Conservation (phyloP, 192 early-diverging fungal genomes). For the Coemansia sp. region DNA sequence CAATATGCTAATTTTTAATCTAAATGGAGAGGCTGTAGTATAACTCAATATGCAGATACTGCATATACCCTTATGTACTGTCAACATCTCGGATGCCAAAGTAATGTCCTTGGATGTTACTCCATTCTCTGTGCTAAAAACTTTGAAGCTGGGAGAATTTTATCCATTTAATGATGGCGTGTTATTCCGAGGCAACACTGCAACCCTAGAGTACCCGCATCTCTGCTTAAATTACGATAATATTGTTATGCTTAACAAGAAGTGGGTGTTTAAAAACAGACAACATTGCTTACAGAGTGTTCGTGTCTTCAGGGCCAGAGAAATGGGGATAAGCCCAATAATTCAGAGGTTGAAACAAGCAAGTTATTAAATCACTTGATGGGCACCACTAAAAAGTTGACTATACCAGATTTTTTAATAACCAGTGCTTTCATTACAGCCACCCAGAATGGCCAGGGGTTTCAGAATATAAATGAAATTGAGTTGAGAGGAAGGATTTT, state of each 20-base stretch:
- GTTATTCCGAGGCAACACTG: slow-evolving; percentile 8
- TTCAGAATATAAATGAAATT: not conserved
- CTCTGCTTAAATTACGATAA: not conserved
- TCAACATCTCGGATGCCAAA: too few relatives aligned
- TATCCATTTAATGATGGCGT: slow-evolving; percentile 12
- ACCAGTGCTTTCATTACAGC: too few relatives aligned
- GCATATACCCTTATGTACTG: not conserved
- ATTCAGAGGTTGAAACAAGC: not conserved
- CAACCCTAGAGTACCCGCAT: not conserved
- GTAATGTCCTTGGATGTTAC: not conserved
- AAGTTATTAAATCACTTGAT: not conserved
- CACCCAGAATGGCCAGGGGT: not conserved
- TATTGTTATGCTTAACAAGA: not conserved
- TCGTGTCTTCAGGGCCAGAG: too few relatives aligned
- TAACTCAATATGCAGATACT: not conserved
- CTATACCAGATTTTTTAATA: too few relatives aligned
- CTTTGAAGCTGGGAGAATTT: not conserved
- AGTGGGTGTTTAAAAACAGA: not conserved
- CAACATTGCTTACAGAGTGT: not conserved
- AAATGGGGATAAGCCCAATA: not conserved
- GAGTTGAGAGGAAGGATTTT: too few relatives aligned
- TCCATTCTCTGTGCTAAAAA: not conserved
- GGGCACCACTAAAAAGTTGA: too few relatives aligned
- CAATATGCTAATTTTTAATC: not conserved
- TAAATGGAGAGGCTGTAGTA: not conserved